Conservation (phyloP, 1,284 basidiomycete species). For the Puccinia coronata region DNA sequence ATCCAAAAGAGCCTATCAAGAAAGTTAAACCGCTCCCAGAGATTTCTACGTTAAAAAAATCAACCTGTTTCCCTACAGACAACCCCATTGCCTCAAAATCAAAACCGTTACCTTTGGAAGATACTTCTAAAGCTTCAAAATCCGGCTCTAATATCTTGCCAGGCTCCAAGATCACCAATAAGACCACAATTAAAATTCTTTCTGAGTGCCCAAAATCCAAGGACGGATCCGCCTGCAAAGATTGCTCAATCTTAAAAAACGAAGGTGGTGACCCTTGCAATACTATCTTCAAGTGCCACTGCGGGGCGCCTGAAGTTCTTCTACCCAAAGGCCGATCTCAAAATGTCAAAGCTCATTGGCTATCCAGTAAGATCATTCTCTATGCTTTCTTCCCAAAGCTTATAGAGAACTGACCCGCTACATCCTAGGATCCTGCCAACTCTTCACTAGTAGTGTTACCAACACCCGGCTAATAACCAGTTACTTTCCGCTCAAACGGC, state of each 20-base stretch:
- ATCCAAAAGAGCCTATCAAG: no score
- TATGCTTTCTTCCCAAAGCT: not conserved
- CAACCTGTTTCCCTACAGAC: no score
- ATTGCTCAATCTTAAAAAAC: not conserved
- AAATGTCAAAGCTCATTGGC: constrained; percentile 26
- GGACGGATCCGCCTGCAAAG: not conserved
- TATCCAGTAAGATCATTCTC: not conserved
- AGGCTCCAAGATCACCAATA: no score
- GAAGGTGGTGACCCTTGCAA: not conserved
- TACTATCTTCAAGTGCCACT: constrained; percentile 22
- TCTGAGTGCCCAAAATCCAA: not conserved
- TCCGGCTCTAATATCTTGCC: no score
- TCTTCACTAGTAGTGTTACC: not conserved
- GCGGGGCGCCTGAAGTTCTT: not conserved
- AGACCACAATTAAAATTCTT: not conserved
- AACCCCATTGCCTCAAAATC: no score
- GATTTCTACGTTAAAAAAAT: no score
- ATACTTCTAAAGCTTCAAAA: no score
- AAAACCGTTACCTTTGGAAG: no score
- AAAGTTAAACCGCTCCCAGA: no score
- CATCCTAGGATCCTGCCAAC: not conserved
- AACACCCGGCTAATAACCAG: not conserved
- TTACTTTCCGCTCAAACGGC: no score
- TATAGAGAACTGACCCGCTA: not conserved
- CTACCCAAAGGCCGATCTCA: constrained; percentile 11